phyloP scores from a whole-genome alignment of 2,329 filamentous ascomycete genomes.

The Cercospora sp. region DNA sequence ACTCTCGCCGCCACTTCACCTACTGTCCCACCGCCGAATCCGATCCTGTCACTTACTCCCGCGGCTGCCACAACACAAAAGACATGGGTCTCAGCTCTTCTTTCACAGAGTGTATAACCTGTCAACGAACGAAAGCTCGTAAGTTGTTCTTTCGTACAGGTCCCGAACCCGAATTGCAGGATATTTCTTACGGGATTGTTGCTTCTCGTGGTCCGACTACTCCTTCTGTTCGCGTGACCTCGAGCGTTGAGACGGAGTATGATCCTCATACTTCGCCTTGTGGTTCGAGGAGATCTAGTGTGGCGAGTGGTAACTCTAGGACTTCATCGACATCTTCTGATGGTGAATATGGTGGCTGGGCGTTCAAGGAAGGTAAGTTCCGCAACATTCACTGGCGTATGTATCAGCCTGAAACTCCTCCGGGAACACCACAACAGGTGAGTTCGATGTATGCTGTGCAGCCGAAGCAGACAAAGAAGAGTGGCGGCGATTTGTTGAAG shows the following conservation, averaged over 20 bases:
- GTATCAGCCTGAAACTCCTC: not conserved
- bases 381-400: constrained; percentile 7
- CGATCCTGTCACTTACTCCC: not conserved
- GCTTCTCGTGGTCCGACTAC: not conserved
- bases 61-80: constrained; percentile 7
- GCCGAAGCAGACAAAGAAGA: not conserved
- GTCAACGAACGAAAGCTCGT: constrained; percentile 3
- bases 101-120: constrained; percentile 1
- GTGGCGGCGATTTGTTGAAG: not conserved
- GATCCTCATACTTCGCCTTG: not conserved
- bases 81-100: constrained; percentile 1
- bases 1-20: constrained; percentile 2
- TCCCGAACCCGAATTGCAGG: not conserved
- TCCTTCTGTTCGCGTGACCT: not conserved
- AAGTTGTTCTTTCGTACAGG: not conserved
- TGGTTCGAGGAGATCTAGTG: not conserved
- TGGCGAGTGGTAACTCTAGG: not conserved
- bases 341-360: constrained; percentile 1
- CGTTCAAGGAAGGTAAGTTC: constrained; percentile 12
- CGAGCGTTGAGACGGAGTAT: not conserved
- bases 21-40: constrained; percentile 3
- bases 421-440: not conserved
- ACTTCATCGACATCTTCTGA: not conserved
- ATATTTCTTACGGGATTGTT: constrained; percentile 8
- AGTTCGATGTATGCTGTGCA: constrained; percentile 9